Conservation (phyloP, 495 filamentous ascomycete genomes). For the Geoglossum glabrum region DNA sequence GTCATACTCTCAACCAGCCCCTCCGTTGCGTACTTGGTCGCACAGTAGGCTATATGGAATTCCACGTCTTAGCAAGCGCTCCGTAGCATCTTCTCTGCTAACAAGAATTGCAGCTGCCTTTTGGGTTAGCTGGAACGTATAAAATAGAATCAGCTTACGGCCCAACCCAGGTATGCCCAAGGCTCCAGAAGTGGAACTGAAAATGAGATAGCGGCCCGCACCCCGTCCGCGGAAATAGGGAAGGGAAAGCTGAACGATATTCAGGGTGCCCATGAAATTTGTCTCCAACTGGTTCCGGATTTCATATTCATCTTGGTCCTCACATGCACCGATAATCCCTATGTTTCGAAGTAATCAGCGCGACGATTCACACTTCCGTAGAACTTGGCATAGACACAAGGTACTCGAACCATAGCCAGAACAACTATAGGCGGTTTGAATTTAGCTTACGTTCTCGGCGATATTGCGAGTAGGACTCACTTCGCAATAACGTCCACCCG, state of each 20-base stretch:
- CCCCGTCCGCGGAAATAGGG: slow-evolving; percentile 67
- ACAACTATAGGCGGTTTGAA: slow-evolving; percentile 24
- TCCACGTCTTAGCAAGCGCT: neutral
- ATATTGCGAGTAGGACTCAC: slow-evolving; percentile 10
- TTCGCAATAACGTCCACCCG: slow-evolving; percentile 80
- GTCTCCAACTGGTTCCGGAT: slow-evolving; percentile 93
- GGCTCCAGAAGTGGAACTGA: slow-evolving; percentile 75
- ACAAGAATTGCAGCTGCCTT: neutral
- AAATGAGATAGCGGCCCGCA: slow-evolving; percentile 73
- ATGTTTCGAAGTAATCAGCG: neutral
- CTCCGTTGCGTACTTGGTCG: slow-evolving; percentile 90
- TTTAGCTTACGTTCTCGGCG: neutral
- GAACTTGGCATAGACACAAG: slow-evolving; percentile 6
- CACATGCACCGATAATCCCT: slow-evolving; percentile 85
- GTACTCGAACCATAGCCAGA: slow-evolving; percentile 44
- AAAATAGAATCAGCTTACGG: slow-evolving; percentile 14
- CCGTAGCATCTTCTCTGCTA: neutral
- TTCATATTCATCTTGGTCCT: slow-evolving; percentile 91
- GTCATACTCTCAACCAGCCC: slow-evolving; percentile 88
- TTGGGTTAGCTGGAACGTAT: neutral
- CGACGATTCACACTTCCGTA: neutral
- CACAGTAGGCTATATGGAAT: slow-evolving; percentile 45
- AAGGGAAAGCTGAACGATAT: slow-evolving; percentile 78
- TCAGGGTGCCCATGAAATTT: slow-evolving; percentile 83
- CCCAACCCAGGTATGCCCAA: slow-evolving; percentile 81